Evolutionary conservation across 2,329 filamentous ascomycete species (phyloP), one percentile per base, ranked within the genome.

Genomic region (Leptodontidium sp.): DNA sequence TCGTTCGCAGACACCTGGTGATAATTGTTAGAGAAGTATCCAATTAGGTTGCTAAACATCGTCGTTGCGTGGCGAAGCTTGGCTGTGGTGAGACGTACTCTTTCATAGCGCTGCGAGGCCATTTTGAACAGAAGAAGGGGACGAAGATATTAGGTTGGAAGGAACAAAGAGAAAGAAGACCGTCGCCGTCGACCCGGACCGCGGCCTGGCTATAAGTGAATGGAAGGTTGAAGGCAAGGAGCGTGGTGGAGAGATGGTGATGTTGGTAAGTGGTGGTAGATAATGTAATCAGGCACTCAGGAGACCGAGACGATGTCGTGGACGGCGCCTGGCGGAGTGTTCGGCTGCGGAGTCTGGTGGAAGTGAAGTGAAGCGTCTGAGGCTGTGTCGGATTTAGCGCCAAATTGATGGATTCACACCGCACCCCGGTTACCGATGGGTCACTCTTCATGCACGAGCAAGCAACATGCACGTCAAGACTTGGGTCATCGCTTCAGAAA

Each of bases 1-100:
- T 90, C 87, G 71, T 85, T 86, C 77, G 83, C 84, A 76, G 87
- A 86, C 63, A 90, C 83, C 87, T 90, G 75, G 66, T 57, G 43
- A 61, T 47, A 24, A 61, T 66, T 64, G 67, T 77, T 70, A 77
- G 72, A 52, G 69, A 66, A 59, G 40, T 61, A 43, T 63, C 63
- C 43, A n/a, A 61, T 29, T 1, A 43, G 38, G 43, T 52, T 64
- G 65, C 29, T 40, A 2, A 64, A 47, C 59, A 55, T 63, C 59
- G 50, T 66, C 50, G 59, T 71, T 72, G 65, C 64, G 73, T 74
- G 72, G 73, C 71, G 66, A 70, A 62, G 68, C 63, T 70, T 66
- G 66, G 64, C 58, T 50, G 45, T 43, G 62, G 53, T 47, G 47
- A 52, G 61, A 78, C 84, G 70, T 82, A 89, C 87, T 82, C 86